Evolutionary conservation across 2,329 filamentous ascomycete genomes (phyloP), one percentile per base, ranked within the genome.

Genomic region (Ilyonectria mors-panacis): DNA sequence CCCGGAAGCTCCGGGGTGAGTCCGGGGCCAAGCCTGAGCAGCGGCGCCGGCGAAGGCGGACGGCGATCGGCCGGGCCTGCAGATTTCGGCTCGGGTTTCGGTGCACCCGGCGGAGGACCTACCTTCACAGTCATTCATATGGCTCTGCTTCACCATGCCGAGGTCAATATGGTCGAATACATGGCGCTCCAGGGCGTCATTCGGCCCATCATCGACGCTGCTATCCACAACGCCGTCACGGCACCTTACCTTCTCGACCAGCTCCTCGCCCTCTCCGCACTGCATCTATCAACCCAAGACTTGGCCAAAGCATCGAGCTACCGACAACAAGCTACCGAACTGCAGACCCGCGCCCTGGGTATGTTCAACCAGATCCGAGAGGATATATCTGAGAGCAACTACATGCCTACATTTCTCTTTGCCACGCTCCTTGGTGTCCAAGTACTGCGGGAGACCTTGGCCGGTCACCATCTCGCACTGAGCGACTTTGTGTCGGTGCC

Each of bases 401-500:
- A 75, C 26, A 63, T 79, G 6, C 70, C 77, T 2, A 70, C 78
- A 44, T 79, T 81, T 30, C 65, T 82, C 6, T 84, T 83, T 66
- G 76, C 80, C 4, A 72, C 76, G 6, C 44, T 78, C 19, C 67
- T 82, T 1, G 79, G 82, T 6, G 76, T 84, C n/a, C 82, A 85
- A 48, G 78, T 81, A 19, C 78, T 86, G 9, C 81, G 79, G 68
- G 83, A 86, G 45, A 78, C 79, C 3, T 76, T 84, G 1, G 39
- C 53, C 5, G 60, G 77, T 28, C 75, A 80, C 23, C 48, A 42
- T 13, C 70, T 71, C 26, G 70, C 77, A 39, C 80, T 83, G 21
- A 70, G 76, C 10, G 59, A 61, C 1, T 77, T 79, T 23, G 65
- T 23, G 65, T 81, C 4, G 73, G 73, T 23, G 69, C 76, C 6